Percentiles rank a stretch among this genome's conserved stretches.
phyloP scores from a whole-genome alignment of 495 filamentous ascomycete species.

The Delitschia confertaspora region DNA sequence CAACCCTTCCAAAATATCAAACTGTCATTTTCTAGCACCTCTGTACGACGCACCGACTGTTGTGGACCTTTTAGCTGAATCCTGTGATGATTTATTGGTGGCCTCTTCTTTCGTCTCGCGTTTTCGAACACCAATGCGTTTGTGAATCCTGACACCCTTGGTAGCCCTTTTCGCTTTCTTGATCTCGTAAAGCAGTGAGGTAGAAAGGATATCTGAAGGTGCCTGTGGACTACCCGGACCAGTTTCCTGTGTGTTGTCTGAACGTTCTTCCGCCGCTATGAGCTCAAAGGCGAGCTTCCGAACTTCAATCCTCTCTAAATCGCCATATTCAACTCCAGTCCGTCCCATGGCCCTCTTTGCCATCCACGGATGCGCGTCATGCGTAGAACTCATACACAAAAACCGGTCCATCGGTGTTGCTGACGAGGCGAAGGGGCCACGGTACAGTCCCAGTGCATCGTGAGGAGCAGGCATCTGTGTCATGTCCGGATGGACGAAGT shows the following conservation, averaged over 20 bases:
- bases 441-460: slow-evolving; percentile 19
- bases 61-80: too few species aligned
- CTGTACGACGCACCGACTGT: too few species aligned
- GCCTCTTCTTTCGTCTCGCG: too few species aligned
- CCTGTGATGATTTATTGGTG: too few species aligned
- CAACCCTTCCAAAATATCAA: too few species aligned
- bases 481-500: background rate
- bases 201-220: slow-evolving; percentile 17
- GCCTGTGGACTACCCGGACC: slow-evolving; percentile 8
- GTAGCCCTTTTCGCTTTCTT: background rate
- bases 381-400: slow-evolving; percentile 7
- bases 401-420: slow-evolving; percentile 18
- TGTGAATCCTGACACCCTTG: too few species aligned
- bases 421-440: slow-evolving; percentile 3
- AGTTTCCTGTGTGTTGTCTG: background rate
- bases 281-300: slow-evolving; percentile 16
- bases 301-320: slow-evolving; percentile 16
- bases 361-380: slow-evolving; percentile 20
- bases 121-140: too few species aligned
- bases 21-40: too few species aligned
- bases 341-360: slow-evolving; percentile 11
- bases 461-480: background rate
- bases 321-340: slow-evolving; percentile 4
- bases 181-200: slow-evolving; percentile 3
- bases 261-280: background rate